phyloP scores from a whole-genome alignment of 257 asterid genomes.

The Perilla frutescens region DNA sequence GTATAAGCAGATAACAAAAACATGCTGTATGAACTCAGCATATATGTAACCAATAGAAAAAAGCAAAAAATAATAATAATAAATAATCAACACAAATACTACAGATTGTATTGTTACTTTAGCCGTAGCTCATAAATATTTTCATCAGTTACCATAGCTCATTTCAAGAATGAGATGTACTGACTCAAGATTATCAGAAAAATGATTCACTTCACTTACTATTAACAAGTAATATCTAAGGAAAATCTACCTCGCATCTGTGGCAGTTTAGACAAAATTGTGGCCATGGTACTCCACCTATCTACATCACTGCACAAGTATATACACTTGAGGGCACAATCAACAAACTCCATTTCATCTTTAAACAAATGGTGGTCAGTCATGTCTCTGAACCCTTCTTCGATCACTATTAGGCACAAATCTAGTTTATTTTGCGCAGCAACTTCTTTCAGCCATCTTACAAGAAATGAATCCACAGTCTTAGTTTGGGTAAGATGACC shows the following conservation, averaged over 20 bases:
- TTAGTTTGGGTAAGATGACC: conserved; percentile 43
- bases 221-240: conserved; percentile 22
- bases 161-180: conserved; percentile 23
- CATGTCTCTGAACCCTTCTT: conserved; percentile 71
- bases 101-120: neutral
- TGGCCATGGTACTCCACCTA: conserved; percentile 84
- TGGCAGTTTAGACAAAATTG: conserved; percentile 80
- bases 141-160: conserved; percentile 21
- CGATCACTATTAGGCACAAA: conserved; percentile 71
- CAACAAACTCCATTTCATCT: conserved; percentile 71
- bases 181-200: conserved; percentile 13
- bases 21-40: neutral
- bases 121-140: neutral
- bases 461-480: conserved; percentile 67
- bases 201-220: conserved; percentile 11
- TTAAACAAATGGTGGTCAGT: conserved; percentile 56
- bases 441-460: conserved; percentile 87
- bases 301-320: conserved; percentile 79
- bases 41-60: neutral
- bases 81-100: neutral
- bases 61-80: too few species aligned
- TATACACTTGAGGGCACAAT: conserved; percentile 85
- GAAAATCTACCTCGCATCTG: conserved; percentile 64
- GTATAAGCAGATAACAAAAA: neutral
- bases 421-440: conserved; percentile 76